phyloP scores from a whole-genome alignment of 768 basidiomycete species.

The Boletus sp. region DNA sequence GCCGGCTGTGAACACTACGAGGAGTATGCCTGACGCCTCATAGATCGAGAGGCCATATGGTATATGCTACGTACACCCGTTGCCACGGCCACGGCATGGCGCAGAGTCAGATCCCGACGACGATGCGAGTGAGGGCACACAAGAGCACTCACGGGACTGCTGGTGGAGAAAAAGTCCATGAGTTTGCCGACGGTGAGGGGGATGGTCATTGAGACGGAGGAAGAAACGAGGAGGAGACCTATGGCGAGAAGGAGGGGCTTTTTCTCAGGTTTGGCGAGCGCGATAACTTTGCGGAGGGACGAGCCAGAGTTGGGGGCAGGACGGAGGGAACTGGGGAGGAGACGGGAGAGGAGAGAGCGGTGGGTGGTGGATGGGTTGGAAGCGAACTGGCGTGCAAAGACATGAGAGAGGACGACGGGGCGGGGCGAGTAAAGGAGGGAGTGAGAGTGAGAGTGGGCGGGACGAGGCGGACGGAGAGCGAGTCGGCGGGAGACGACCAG shows the following conservation, averaged over 20 bases:
- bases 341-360: constrained; percentile 21
- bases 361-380: constrained; percentile 4
- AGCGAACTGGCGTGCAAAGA: constrained; percentile 9
- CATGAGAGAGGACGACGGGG: not conserved
- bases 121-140: too few relatives aligned
- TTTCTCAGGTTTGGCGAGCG: constrained; percentile 79
- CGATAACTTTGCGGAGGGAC: constrained; percentile 69
- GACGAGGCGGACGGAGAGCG: not conserved
- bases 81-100: not conserved
- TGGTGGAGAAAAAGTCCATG: constrained; percentile 86
- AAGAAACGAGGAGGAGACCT: constrained; percentile 80
- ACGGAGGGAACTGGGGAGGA: constrained; percentile 32
- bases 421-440: not conserved
- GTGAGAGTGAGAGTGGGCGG: not conserved
- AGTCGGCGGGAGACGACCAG: not conserved
- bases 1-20: constrained; percentile 80
- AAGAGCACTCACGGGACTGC: constrained; percentile 50
- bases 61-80: constrained; percentile 48
- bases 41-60: constrained; percentile 77
- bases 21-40: constrained; percentile 71
- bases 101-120: not conserved
- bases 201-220: constrained; percentile 86
- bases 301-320: constrained; percentile 46
- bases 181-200: constrained; percentile 91
- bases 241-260: constrained; percentile 74